These are phyloP conservation scores for Rhododendron vialii DNA, from an alignment of 148 eudicot species.

Conservation along the genomic window DNA sequence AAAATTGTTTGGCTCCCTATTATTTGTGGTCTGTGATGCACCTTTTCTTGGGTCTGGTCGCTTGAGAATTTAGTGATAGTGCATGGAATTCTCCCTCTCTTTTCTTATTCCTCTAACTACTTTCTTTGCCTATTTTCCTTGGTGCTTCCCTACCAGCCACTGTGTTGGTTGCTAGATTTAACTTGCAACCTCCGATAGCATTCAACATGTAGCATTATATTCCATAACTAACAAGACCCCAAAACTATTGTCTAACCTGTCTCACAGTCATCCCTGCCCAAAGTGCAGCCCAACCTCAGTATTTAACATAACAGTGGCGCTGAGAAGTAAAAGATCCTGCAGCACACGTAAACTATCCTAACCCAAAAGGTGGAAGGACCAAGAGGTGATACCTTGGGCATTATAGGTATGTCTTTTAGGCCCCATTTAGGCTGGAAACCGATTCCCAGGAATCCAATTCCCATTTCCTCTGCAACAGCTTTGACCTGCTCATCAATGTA, in stretches of 20 bases:
- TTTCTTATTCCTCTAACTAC: not conserved
- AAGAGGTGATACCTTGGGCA: conserved; percentile 76
- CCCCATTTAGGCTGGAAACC: conserved; percentile 97
- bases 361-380: not conserved
- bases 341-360: not conserved
- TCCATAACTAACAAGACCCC: not conserved
- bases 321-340: not conserved
- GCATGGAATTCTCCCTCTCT: not conserved
- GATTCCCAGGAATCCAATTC: conserved; percentile 89
- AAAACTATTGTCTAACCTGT: not conserved
- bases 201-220: not conserved
- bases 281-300: not conserved
- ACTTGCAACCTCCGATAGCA: not conserved
- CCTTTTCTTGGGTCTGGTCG: not conserved
- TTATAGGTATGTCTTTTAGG: conserved; percentile 75
- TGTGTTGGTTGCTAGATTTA: not conserved
- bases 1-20: not conserved
- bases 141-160: not conserved
- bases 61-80: not conserved
- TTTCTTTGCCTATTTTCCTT: not conserved
- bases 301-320: not conserved
- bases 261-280: not conserved
- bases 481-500: conserved; percentile 54
- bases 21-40: not conserved
- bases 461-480: conserved; percentile 99